phyloP scores from a whole-genome alignment of 441 rosid species.

The Erodium trifolium region DNA sequence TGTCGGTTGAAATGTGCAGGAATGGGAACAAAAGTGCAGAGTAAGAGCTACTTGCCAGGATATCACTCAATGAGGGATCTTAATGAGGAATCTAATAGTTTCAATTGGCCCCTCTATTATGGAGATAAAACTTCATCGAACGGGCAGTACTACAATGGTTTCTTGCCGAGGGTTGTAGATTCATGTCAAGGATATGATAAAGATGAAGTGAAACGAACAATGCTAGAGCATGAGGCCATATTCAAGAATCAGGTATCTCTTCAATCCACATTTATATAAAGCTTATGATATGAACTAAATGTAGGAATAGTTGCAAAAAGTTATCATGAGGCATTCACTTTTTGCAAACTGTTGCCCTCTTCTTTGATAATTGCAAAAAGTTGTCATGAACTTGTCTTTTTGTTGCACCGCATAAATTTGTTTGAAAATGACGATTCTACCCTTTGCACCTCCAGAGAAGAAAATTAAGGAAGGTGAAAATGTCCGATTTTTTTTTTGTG shows the following conservation, averaged over 20 bases:
- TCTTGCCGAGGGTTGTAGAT: slow-evolving; percentile 44
- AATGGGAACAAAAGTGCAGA: slow-evolving; percentile 83
- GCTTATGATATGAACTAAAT: no score
- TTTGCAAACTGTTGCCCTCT: no score
- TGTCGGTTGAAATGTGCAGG: slow-evolving; percentile 30
- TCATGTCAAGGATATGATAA: slow-evolving; percentile 43
- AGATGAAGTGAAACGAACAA: slow-evolving; percentile 61
- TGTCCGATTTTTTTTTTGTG: no score
- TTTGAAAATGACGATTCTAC: no score
- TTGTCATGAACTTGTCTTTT: no score
- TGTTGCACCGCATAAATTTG: no score
- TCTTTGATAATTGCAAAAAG: no score
- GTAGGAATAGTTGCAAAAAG: no score
- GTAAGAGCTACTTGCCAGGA: slow-evolving; percentile 57
- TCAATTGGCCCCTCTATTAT: slow-evolving; percentile 60
- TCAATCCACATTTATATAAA: no score
- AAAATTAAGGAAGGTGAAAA: no score
- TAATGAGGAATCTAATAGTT: slow-evolving; percentile 65
- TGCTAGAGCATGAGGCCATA: slow-evolving; percentile 82
- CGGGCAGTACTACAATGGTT: slow-evolving; percentile 55
- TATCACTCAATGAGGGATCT: slow-evolving; percentile 82
- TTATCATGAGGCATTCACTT: no score
- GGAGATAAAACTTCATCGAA: slow-evolving; percentile 45
- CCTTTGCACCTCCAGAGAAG: no score
- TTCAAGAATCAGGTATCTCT: slow-evolving; percentile 70